These are phyloP conservation scores for Lignosus rhinocerotis DNA, from an alignment of 1,284 basidiomycete genomes.

Conservation along the genomic window DNA sequence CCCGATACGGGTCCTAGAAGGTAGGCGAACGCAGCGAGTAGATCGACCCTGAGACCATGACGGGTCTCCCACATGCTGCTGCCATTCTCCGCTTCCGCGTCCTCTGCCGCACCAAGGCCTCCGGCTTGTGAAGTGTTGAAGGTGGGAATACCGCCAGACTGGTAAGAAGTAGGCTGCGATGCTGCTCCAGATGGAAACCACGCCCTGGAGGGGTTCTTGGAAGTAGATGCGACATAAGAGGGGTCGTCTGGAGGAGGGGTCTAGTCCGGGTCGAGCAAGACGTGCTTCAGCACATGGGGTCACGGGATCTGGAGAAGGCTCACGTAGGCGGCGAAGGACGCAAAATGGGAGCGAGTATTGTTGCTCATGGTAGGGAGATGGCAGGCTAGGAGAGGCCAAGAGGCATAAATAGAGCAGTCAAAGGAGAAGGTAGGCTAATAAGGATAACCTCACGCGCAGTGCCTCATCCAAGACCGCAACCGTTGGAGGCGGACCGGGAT, in stretches of 20 bases:
- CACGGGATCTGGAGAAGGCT: constrained; percentile 21
- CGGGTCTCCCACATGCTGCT: constrained; percentile 74
- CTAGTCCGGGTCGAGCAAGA: constrained; percentile 37
- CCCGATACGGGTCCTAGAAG: constrained; percentile 75
- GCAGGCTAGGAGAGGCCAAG: background rate
- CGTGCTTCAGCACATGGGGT: constrained; percentile 2
- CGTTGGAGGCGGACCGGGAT: constrained; percentile 16
- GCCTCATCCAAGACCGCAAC: background rate
- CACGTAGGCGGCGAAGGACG: constrained; percentile 57
- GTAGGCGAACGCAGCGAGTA: constrained; percentile 70
- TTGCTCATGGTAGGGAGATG: constrained; percentile 11
- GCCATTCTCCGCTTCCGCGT: constrained; percentile 49
- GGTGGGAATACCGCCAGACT: constrained; percentile 67
- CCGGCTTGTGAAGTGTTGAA: constrained; percentile 50
- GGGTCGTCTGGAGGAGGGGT: constrained; percentile 63
- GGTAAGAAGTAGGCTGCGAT: constrained; percentile 54
- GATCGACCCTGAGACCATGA: constrained; percentile 69
- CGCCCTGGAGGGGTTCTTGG: constrained; percentile 38
- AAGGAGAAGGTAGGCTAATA: background rate
- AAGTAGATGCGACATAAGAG: constrained; percentile 30
- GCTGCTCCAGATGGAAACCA: constrained; percentile 55
- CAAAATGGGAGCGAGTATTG: constrained; percentile 36
- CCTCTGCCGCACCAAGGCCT: constrained; percentile 39
- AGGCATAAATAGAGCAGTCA: constrained; percentile 17
- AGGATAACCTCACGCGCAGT: constrained; percentile 1